These are phyloP conservation scores for Pinus taeda DNA, from an alignment of 75 land plant species.

Conservation along the genomic window DNA sequence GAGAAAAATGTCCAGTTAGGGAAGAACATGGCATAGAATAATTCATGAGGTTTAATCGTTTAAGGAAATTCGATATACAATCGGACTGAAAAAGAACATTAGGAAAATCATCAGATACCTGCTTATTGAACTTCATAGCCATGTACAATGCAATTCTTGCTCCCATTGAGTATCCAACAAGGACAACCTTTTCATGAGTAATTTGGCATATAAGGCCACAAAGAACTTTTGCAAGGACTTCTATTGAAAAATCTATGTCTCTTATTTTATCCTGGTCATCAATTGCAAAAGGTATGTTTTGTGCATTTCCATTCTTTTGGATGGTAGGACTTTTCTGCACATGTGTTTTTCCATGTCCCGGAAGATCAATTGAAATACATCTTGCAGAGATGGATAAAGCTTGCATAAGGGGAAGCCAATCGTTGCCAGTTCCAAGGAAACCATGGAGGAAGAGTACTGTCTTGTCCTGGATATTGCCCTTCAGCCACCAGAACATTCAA, in stretches of 20 bases:
- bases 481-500: conserved; percentile 1
- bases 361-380: conserved; percentile 89
- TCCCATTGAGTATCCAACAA: conserved; percentile 98
- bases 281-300: conserved; percentile 14
- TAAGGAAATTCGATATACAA: neutral
- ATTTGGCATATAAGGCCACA: conserved; percentile 36
- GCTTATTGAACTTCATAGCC: conserved; percentile 46
- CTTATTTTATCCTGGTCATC: neutral
- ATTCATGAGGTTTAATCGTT: neutral
- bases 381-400: conserved; percentile 62
- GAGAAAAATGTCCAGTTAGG: conserved; percentile 1
- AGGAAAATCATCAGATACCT: conserved; percentile 25
- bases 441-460: conserved; percentile 86
- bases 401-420: conserved; percentile 89
- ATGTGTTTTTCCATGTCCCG: conserved; percentile 83
- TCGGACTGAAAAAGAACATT: neutral
- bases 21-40: neutral
- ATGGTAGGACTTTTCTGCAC: conserved; percentile 14
- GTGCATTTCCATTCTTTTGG: conserved; percentile 5
- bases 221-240: conserved; percentile 47
- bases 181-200: conserved; percentile 39
- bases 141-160: conserved; percentile 90
- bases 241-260: conserved; percentile 43
- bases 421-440: conserved; percentile 77
- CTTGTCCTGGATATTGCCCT: conserved; percentile 30